Evolutionary conservation across 1,284 basidiomycete species (phyloP).

Genomic region (Flammula alnicola): DNA sequence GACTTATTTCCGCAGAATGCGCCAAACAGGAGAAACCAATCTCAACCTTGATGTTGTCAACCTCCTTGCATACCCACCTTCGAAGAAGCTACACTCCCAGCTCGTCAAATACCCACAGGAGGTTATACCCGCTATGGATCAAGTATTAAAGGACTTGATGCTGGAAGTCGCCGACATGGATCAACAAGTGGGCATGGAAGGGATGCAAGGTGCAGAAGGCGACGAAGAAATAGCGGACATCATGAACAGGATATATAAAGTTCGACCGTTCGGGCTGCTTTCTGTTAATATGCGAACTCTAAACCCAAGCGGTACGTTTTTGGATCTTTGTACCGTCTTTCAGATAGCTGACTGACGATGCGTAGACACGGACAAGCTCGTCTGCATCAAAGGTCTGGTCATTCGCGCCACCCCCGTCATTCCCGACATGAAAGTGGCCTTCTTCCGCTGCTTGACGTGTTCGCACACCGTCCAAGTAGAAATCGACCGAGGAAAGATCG

Average conservation of each 20-base stretch:
- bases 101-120: conserved; percentile 95
- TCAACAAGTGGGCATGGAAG: conserved; percentile 66
- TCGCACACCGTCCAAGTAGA: conserved; percentile 94
- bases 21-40: conserved; percentile 89
- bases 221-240: conserved; percentile 84
- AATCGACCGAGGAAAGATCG: conserved; percentile 95
- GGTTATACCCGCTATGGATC: conserved; percentile 96
- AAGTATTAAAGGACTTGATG: conserved; percentile 91
- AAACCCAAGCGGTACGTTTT: conserved; percentile 79
- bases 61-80: conserved; percentile 86
- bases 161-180: conserved; percentile 82
- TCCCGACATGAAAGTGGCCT: conserved; percentile 98
- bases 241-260: conserved; percentile 85
- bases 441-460: conserved; percentile 97
- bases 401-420: conserved; percentile 98
- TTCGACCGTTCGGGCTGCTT: conserved; percentile 86
- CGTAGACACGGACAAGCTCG: conserved; percentile 94
- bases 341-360: conserved; percentile 8
- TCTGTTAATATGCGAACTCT: conserved; percentile 90
- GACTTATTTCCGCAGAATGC: conserved; percentile 84
- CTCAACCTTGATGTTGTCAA: conserved; percentile 93
- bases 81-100: conserved; percentile 80
- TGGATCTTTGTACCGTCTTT: background rate
- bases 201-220: conserved; percentile 72
- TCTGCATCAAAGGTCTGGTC: conserved; percentile 94